Evolutionary conservation across 352 stramenopile species (phyloP).

Genomic region (Phytophthora syringae): DNA sequence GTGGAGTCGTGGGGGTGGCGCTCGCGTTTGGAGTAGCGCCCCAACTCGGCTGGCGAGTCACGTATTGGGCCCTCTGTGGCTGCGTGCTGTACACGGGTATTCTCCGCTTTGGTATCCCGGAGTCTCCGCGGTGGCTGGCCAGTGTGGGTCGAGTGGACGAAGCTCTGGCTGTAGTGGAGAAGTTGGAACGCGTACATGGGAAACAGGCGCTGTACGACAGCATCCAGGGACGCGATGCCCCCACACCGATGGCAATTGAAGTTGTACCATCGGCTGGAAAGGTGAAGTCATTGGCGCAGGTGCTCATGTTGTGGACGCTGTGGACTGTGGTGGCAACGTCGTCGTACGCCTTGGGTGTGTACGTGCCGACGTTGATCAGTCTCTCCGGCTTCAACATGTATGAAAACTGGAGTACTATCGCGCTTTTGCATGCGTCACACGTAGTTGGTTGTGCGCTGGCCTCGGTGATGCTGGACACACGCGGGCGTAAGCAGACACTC

Average conservation of each 20-base stretch:
- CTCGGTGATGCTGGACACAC: slow-evolving; percentile 22
- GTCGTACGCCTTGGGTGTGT: slow-evolving; percentile 43
- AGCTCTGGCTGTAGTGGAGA: slow-evolving; percentile 34
- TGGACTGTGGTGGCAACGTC: slow-evolving; percentile 42
- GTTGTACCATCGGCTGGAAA: neutral
- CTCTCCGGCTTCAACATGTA: slow-evolving; percentile 44
- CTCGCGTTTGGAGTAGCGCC: slow-evolving; percentile 35
- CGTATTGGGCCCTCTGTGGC: slow-evolving; percentile 30
- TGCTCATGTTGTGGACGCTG: slow-evolving; percentile 36
- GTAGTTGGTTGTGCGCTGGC: slow-evolving; percentile 27
- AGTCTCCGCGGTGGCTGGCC: slow-evolving; percentile 53
- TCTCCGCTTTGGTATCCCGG: slow-evolving; percentile 33
- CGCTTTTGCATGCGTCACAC: slow-evolving; percentile 25
- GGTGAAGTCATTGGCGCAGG: slow-evolving; percentile 19
- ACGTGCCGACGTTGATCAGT: slow-evolving; percentile 42
- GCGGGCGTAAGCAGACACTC: slow-evolving; percentile 28
- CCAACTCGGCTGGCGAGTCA: slow-evolving; percentile 40
- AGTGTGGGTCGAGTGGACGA: slow-evolving; percentile 32
- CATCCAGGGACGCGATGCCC: slow-evolving; percentile 14
- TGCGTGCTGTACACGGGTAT: slow-evolving; percentile 32
- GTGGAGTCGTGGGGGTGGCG: slow-evolving; percentile 32
- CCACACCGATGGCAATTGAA: slow-evolving; percentile 4
- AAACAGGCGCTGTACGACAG: slow-evolving; percentile 11
- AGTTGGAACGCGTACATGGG: slow-evolving; percentile 31
- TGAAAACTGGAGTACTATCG: slow-evolving; percentile 30